Evolutionary conservation across 2,329 filamentous ascomycete genomes (phyloP), one percentile per base, ranked within the genome.

Genomic region (Aspergillus latus): DNA sequence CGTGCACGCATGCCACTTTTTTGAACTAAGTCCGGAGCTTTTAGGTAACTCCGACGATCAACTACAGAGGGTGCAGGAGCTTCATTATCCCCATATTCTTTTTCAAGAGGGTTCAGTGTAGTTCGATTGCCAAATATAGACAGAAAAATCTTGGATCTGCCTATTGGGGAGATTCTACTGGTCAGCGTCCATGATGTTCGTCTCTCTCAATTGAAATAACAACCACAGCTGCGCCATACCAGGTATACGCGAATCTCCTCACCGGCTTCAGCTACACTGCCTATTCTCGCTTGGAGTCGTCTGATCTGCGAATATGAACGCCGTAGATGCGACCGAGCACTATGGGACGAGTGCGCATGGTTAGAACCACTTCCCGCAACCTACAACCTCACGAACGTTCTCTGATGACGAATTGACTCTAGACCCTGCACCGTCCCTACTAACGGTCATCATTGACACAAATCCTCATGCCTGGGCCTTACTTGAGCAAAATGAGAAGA

Each of bases 381-480:
- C 30, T 51, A 13, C 47, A 7, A 9, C 32, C 8, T 32, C 29
- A 15, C 39, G 34, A 46, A 30, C 15, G 15, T 11, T 32, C 11
- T 15, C 39, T 44, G 15, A 49, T 39, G 52, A 39, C 11, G 39
- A 43, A 36, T n/a, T 63, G 56, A 65, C 21, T 50, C 50, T 42
- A 82, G 83, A 80, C 56, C 79, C 82, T 39, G 77, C 84, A 9
- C 90, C 94, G 0, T 96, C 93, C 11, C 86, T 99, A 36, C 85
- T 97, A 51, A 88, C 91, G 64, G 87, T 99, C 67, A 82, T 99
- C 68, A 84, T 99, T 77, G 94, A 99, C 78, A 97, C 93, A 28
- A 99, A 99, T 72, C 94, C 94, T 2, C 89, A 92, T 65, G 92
- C 94, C 66, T 96, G 94, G 94, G 86, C 90, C 5, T 82, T 90